Conservation (phyloP, 352 stramenopile species). For the Phytophthora meadii region DNA sequence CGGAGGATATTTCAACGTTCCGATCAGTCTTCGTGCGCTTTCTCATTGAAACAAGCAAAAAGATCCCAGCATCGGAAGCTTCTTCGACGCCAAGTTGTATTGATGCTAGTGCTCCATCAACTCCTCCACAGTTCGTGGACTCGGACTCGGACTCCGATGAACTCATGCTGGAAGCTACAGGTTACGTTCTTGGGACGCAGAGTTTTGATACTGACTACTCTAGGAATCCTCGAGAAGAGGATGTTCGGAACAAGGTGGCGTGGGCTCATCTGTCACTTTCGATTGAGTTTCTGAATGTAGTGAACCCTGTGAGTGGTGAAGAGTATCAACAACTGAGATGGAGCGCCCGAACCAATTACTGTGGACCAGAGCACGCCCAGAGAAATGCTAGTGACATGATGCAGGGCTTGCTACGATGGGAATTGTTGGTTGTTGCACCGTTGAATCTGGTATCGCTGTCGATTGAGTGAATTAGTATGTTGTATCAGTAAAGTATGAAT, state of each 20-base stretch:
- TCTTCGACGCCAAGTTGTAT: conserved; percentile 1
- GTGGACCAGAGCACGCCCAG: conserved; percentile 36
- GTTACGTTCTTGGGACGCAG: conserved; percentile 50
- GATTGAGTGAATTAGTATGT: conserved; percentile 18
- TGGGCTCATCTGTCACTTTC: conserved; percentile 49
- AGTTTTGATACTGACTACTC: conserved; percentile 42
- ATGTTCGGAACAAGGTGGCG: conserved; percentile 31
- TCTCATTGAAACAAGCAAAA: conserved; percentile 38
- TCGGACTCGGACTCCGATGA: conserved; percentile 18
- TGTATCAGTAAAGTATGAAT: too few species aligned
- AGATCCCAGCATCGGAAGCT: conserved; percentile 9
- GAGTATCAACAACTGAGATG: conserved; percentile 43
- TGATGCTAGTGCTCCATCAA: conserved; percentile 23
- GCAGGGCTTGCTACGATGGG: conserved; percentile 46
- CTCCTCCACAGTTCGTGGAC: conserved; percentile 11
- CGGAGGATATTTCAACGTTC: conserved; percentile 36
- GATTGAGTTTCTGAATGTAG: conserved; percentile 48
- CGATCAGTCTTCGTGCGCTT: conserved; percentile 52
- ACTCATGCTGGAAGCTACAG: conserved; percentile 26
- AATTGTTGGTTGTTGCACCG: conserved; percentile 42
- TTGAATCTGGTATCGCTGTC: conserved; percentile 30
- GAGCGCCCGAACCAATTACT: conserved; percentile 51
- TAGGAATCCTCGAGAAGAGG: conserved; percentile 6
- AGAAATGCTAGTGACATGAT: conserved; percentile 49
- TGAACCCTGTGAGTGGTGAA: conserved; percentile 33